These are phyloP conservation scores for Oenanthe sinensis DNA, from an alignment of 129 eudicot genomes.

Conservation along the genomic window DNA sequence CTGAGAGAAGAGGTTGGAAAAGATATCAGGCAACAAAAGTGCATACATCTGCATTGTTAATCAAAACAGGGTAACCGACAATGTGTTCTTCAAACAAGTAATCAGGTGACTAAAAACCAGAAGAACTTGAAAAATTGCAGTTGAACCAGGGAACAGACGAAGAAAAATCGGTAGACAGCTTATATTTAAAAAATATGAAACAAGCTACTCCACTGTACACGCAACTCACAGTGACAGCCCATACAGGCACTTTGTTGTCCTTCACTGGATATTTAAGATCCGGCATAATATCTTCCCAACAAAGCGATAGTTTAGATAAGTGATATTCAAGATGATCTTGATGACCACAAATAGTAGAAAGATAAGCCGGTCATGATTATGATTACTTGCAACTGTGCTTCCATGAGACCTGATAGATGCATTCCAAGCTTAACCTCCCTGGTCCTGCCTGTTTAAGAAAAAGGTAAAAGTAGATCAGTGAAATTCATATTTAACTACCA, in stretches of 20 bases:
- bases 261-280: slow-evolving; percentile 72
- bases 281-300: slow-evolving; percentile 60
- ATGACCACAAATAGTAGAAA: slow-evolving; percentile 41
- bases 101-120: not conserved
- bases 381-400: slow-evolving; percentile 41
- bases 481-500: not conserved
- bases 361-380: slow-evolving; percentile 62
- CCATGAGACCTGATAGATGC: slow-evolving; percentile 52
- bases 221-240: slow-evolving; percentile 79
- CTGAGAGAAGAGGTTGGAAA: slow-evolving; percentile 49
- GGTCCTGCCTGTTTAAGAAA: slow-evolving; percentile 22
- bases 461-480: not conserved
- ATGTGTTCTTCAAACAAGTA: not conserved
- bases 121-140: not conserved
- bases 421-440: slow-evolving; percentile 34
- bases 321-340: slow-evolving; percentile 40
- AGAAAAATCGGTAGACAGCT: not conserved
- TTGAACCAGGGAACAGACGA: not conserved
- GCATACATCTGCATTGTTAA: slow-evolving; percentile 43
- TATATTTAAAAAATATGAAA: not conserved
- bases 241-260: slow-evolving; percentile 58
- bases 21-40: slow-evolving; percentile 46
- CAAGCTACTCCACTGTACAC: slow-evolving; percentile 1
- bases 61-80: not conserved
- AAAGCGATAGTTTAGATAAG: slow-evolving; percentile 55